Evolutionary conservation across 2,329 filamentous ascomycete genomes (phyloP).

Genomic region (Plenodomus lindquistii): DNA sequence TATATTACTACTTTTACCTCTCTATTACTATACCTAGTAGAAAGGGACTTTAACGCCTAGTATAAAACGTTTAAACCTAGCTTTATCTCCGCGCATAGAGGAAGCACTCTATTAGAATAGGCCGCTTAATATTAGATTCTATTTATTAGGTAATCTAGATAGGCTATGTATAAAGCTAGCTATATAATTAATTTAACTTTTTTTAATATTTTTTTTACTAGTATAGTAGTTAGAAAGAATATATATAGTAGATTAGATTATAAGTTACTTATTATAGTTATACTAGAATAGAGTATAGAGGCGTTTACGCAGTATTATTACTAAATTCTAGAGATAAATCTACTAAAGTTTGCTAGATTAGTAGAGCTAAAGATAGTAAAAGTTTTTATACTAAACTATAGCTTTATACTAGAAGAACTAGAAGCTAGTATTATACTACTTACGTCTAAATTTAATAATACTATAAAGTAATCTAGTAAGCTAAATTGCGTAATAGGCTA

Average conservation of each 20-base stretch:
- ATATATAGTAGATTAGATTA: conserved; percentile 7
- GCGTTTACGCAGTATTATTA: background rate
- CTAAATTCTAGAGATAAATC: background rate
- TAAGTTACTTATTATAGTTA: conserved; percentile 1
- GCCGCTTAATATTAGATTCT: background rate
- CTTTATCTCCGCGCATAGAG: background rate
- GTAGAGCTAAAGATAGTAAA: background rate
- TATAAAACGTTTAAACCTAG: background rate
- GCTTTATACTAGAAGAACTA: background rate
- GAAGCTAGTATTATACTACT: no score
- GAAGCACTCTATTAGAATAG: conserved; percentile 21
- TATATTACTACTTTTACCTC: background rate
- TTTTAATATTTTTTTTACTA: conserved; percentile 6
- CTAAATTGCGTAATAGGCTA: background rate
- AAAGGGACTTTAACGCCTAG: background rate
- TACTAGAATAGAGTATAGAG: background rate
- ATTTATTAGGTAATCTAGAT: background rate
- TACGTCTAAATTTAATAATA: no score
- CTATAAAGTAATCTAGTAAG: background rate
- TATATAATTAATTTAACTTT: conserved; percentile 3
- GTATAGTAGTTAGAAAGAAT: background rate
- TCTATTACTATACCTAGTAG: background rate
- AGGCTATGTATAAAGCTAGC: conserved; percentile 1
- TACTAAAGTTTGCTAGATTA: conserved; percentile 1
- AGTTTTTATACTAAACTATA: background rate